Percentiles rank a stretch among this genome's conserved stretches.
Evolutionary conservation across 1,139 yeast genomes (phyloP).

Genomic region (Starmera stellimalicola): DNA sequence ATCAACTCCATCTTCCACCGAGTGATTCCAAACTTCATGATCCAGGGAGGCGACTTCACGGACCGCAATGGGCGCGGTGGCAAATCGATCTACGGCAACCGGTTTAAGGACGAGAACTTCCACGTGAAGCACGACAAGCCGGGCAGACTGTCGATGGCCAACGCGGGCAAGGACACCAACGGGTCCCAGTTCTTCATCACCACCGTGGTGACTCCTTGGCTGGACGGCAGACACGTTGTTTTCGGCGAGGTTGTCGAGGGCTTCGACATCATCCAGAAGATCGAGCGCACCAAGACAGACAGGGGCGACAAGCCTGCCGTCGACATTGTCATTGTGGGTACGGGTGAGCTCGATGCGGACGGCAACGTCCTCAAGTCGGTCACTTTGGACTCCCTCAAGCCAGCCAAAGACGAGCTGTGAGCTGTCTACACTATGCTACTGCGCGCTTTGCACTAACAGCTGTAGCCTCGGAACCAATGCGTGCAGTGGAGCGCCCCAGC

Average conservation of each 20-base stretch:
- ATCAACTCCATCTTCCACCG: slow-evolving; percentile 84
- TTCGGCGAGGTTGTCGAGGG: slow-evolving; percentile 93
- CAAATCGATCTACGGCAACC: slow-evolving; percentile 84
- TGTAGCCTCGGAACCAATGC: too few relatives aligned
- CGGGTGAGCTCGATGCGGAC: slow-evolving; percentile 56
- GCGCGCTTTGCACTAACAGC: too few relatives aligned
- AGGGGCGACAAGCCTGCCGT: slow-evolving; percentile 65
- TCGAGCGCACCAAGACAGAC: slow-evolving; percentile 67
- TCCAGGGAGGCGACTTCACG: slow-evolving; percentile 97
- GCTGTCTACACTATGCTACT: not conserved
- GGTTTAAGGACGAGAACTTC: slow-evolving; percentile 87
- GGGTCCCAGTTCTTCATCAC: slow-evolving; percentile 96
- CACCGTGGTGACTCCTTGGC: slow-evolving; percentile 84
- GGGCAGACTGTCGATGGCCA: slow-evolving; percentile 90
- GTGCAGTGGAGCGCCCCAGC: too few relatives aligned
- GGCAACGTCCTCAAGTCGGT: slow-evolving; percentile 16
- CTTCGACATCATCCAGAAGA: slow-evolving; percentile 65
- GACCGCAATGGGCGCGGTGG: slow-evolving; percentile 92
- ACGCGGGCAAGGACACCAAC: slow-evolving; percentile 93
- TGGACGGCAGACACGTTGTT: slow-evolving; percentile 93
- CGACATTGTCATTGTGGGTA: slow-evolving; percentile 60
- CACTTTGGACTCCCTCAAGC: slow-evolving; percentile 10
- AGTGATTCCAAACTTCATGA: slow-evolving; percentile 88
- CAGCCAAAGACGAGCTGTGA: not conserved
- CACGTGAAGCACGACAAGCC: slow-evolving; percentile 70